Percentiles rank a stretch among this genome's conserved stretches.
phyloP scores from a whole-genome alignment of 1,284 basidiomycete genomes.

The Anthracocystis panici-leucophaei region DNA sequence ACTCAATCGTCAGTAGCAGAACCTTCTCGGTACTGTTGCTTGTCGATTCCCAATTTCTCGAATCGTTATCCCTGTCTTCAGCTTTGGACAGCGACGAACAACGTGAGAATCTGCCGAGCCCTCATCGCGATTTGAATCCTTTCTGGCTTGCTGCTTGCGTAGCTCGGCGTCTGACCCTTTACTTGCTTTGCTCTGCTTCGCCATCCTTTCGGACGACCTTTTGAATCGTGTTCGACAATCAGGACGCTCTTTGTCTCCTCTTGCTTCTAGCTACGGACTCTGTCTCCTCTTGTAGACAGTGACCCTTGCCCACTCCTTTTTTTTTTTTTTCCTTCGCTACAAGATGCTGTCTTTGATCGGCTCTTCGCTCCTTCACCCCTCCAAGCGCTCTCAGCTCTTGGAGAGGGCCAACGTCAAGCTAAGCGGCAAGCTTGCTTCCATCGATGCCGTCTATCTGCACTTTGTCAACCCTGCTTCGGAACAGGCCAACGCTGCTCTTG shows the following conservation, averaged over 20 bases:
- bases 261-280: constrained; percentile 1
- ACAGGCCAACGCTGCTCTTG: constrained; percentile 74
- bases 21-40: constrained; percentile 14
- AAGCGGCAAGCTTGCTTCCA: constrained; percentile 72
- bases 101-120: constrained; percentile 21
- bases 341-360: constrained; percentile 69
- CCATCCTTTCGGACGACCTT: too few species aligned
- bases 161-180: constrained; percentile 17
- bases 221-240: not conserved
- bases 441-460: constrained; percentile 90
- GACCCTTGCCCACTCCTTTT: not conserved
- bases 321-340: not conserved
- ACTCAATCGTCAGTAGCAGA: constrained; percentile 45
- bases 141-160: not conserved
- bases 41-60: constrained; percentile 12
- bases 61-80: not conserved
- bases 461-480: constrained; percentile 78
- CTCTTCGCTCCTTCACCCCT: constrained; percentile 68
- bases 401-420: constrained; percentile 74
- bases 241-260: not conserved
- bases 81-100: constrained; percentile 21
- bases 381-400: constrained; percentile 80
- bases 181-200: constrained; percentile 4
- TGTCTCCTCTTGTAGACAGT: constrained; percentile 3
- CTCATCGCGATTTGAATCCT: not conserved